Percentiles rank a stretch among this genome's conserved stretches.
These are phyloP conservation scores for Erythrobasidium yunnanense DNA, from an alignment of 768 basidiomycete genomes.

Conservation along the genomic window DNA sequence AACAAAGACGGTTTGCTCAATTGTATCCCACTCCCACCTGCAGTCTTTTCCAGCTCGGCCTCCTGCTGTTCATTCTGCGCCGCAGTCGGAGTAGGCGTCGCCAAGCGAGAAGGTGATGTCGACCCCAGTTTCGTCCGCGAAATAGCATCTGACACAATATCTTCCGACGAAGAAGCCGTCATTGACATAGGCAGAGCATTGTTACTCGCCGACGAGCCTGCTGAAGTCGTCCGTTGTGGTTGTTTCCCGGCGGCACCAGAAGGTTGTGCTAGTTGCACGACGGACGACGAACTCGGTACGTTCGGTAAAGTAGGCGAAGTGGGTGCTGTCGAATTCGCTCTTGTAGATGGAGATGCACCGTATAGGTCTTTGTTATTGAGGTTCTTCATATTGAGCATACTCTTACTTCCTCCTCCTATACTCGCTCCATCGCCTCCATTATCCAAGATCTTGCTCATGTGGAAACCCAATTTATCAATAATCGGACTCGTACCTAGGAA, in stretches of 20 bases:
- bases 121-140: conserved; percentile 28
- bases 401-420: too few relatives aligned
- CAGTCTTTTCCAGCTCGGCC: too few relatives aligned
- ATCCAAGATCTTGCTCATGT: conserved; percentile 76
- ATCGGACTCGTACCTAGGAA: conserved; percentile 60
- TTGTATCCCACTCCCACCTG: too few relatives aligned
- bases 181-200: conserved; percentile 43
- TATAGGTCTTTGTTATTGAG: too few relatives aligned
- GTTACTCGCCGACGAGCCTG: conserved; percentile 48
- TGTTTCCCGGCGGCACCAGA: conserved; percentile 4
- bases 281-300: conserved; percentile 33
- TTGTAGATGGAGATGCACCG: neutral
- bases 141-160: neutral
- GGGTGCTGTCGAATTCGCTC: neutral
- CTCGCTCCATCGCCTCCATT: conserved; percentile 40
- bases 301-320: neutral
- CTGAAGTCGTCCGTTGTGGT: conserved; percentile 7
- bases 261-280: too few relatives aligned
- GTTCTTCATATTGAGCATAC: too few relatives aligned
- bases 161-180: conserved; percentile 5
- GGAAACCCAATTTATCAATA: conserved; percentile 79
- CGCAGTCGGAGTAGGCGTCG: too few relatives aligned
- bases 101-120: neutral
- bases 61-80: too few relatives aligned
- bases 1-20: too few relatives aligned